phyloP scores from a whole-genome alignment of 495 filamentous ascomycete genomes.

The Trichoderma gamsii region DNA sequence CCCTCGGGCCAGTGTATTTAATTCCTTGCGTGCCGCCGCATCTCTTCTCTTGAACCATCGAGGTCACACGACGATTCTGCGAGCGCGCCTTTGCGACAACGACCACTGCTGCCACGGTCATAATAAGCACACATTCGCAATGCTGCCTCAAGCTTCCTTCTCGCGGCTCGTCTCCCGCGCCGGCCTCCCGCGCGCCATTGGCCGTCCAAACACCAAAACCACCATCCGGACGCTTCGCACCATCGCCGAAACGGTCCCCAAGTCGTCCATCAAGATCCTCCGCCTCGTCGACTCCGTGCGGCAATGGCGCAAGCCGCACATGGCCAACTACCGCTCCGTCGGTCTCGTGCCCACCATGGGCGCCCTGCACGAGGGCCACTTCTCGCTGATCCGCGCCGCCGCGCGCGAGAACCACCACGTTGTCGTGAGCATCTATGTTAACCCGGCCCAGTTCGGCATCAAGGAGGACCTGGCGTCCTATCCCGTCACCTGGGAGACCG shows the following conservation, averaged over 20 bases:
- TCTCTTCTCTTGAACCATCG: background rate
- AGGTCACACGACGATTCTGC: no score
- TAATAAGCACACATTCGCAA: background rate
- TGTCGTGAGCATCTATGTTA: conserved; percentile 87
- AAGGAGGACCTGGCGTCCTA: conserved; percentile 83
- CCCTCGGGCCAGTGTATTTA: background rate
- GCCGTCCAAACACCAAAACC: no score
- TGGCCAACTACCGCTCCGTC: conserved; percentile 63
- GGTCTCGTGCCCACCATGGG: conserved; percentile 96
- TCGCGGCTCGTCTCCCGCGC: background rate
- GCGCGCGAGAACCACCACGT: conserved; percentile 78
- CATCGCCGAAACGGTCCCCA: conserved; percentile 38
- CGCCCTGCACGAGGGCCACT: conserved; percentile 84
- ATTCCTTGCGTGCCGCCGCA: background rate
- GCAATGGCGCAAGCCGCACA: conserved; percentile 59
- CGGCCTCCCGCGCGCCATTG: background rate
- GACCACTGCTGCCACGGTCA: no score
- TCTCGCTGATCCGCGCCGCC: conserved; percentile 79
- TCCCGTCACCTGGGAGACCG: conserved; percentile 81
- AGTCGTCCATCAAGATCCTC: conserved; percentile 63
- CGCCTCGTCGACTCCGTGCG: conserved; percentile 67
- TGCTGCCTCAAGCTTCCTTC: background rate
- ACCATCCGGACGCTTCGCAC: conserved; percentile 18
- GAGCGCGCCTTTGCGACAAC: no score
- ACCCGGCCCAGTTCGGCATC: conserved; percentile 92